Conservation (phyloP, 495 filamentous ascomycete species). For the Annulohypoxylon stygium region DNA sequence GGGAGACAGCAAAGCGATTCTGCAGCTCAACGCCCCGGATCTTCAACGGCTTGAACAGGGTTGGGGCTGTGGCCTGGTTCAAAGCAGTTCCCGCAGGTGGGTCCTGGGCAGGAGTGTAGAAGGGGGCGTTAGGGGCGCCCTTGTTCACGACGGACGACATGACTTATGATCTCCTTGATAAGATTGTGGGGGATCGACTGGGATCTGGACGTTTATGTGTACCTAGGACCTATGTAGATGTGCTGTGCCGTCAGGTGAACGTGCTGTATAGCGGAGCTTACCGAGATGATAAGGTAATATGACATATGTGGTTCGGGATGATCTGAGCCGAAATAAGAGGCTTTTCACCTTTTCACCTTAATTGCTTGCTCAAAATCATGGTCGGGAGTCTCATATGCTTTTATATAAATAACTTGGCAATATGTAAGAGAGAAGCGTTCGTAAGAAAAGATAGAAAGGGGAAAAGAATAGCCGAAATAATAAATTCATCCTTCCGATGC, state of each 20-base stretch:
- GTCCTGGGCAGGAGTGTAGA: conserved; percentile 71
- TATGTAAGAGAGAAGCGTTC: neutral
- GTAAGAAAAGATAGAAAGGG: neutral
- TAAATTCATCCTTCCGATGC: neutral
- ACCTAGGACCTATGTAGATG: neutral
- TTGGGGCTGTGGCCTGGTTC: conserved; percentile 64
- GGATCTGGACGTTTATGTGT: conserved; percentile 10
- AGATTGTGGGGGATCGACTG: conserved; percentile 8
- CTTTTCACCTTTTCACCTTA: neutral
- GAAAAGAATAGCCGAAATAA: conserved; percentile 10
- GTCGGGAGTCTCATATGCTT: neutral
- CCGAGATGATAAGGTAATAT: conserved; percentile 19
- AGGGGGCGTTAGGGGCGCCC: conserved; percentile 58
- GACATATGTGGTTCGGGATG: neutral
- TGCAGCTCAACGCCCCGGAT: conserved; percentile 77
- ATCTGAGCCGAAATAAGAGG: neutral
- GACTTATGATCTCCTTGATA: conserved; percentile 2
- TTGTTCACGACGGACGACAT: conserved; percentile 45
- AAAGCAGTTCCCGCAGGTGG: conserved; percentile 68
- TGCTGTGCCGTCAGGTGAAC: neutral
- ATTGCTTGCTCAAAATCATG: neutral
- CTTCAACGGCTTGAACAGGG: conserved; percentile 73
- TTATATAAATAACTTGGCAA: neutral
- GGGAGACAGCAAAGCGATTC: conserved; percentile 74
- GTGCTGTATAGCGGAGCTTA: conserved; percentile 10